A percentile compares a stretch with the other conserved stretches of the same genome.
Evolutionary conservation across 768 basidiomycete species (phyloP).

Genomic region (Coprinopsis marcescibilis): DNA sequence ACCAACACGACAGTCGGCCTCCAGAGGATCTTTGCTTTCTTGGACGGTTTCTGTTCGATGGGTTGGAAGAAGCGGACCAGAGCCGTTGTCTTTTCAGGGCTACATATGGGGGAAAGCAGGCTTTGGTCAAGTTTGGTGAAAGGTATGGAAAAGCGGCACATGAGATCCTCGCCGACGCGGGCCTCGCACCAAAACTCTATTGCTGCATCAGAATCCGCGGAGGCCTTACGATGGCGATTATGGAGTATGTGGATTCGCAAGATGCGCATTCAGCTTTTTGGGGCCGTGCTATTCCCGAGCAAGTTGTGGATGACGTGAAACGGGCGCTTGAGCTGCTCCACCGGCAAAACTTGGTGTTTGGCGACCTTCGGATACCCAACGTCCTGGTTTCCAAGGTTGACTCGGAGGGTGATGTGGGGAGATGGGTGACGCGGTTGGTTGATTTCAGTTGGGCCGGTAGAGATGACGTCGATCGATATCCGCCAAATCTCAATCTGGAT

Average conservation of each 20-base stretch:
- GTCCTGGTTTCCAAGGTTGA: too few relatives aligned
- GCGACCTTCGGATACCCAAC: too few relatives aligned
- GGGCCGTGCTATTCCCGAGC: slow-evolving; percentile 18
- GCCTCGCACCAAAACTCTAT: slow-evolving; percentile 16
- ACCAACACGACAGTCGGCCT: too few relatives aligned
- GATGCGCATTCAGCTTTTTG: slow-evolving; percentile 10
- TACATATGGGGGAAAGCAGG: slow-evolving; percentile 11
- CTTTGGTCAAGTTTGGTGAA: slow-evolving; percentile 19
- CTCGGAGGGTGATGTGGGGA: background rate
- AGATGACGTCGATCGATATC: slow-evolving; percentile 2
- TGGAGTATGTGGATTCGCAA: slow-evolving; percentile 12
- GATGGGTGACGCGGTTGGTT: background rate
- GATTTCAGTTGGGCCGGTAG: background rate
- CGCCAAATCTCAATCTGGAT: background rate
- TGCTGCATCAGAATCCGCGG: slow-evolving; percentile 15
- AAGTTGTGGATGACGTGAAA: too few relatives aligned
- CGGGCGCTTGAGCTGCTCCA: too few relatives aligned
- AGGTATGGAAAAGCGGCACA: slow-evolving; percentile 17
- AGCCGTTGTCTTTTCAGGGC: slow-evolving; percentile 16
- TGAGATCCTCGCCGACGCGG: slow-evolving; percentile 12
- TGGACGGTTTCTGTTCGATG: slow-evolving; percentile 10
- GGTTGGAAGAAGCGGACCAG: slow-evolving; percentile 13
- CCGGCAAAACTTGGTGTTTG: too few relatives aligned
- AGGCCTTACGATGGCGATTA: slow-evolving; percentile 6
- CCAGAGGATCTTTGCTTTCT: slow-evolving; percentile 11